Evolutionary conservation across 208 protist genomes (phyloP), one percentile per base, ranked within the genome.

Genomic region (Acanthamoeba quina): DNA sequence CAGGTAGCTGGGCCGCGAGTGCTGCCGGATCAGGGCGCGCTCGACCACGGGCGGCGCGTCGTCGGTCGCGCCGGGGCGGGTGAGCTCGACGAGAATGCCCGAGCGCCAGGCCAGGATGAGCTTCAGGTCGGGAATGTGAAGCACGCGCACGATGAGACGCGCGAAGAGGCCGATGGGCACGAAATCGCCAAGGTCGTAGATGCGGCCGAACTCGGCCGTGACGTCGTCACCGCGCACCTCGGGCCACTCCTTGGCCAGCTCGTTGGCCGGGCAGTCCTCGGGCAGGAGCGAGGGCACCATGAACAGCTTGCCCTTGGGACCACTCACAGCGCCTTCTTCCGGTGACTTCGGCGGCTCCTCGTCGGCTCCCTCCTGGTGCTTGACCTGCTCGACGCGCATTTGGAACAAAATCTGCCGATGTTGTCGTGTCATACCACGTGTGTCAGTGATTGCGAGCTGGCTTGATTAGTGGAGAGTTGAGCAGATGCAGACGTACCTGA

Each of bases 151-250:
- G 58, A 90, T 90, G 6, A 90, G 83, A 21, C 83, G 54, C 15
- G 83, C 54, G n/a, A 90, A 90, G 54, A 90, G 83, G 26, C 83
- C 83, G 31, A 62, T 68, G 15, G 83, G 83, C 83, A 90, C 34
- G 41, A 90, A 90, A 19, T 90, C 58, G 37, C 72, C 72, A 5
- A 90, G 54, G 24, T 90, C 83, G 41, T 90, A 90, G 26, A 90
- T 7, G 21, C 83, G 83, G 15, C 83, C 83, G n/a, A 80, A 80
- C 72, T 80, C 72, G 0, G 37, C 37, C 37, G 72, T 80, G 19
- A 80, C 44, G 72, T 49, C 44, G 72, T 26, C 19, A 2, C 10
- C 41, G 13, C 72, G 37, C 44, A 29, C 44, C 37, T 44, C 72
- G 9, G 72, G 72, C 72, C 72, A 80, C 72, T 80, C 72, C 11